Conservation (phyloP, 805 yeast species). For the Hanseniaspora thailandica region DNA sequence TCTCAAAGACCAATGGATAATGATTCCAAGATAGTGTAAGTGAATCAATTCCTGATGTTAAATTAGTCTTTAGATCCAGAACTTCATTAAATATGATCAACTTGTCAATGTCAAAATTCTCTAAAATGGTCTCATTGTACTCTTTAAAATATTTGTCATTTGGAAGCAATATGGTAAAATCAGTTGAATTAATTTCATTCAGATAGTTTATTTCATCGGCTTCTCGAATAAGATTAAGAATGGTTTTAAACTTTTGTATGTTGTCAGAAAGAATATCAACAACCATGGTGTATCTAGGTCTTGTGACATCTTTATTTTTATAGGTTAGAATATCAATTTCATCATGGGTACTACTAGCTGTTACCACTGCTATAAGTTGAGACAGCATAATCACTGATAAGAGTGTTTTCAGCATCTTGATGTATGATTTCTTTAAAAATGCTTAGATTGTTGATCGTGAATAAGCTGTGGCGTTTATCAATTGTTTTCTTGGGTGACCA, state of each 20-base stretch:
- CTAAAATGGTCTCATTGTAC: neutral
- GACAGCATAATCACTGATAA: neutral
- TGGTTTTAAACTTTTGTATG: constrained; percentile 46
- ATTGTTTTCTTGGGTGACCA: too few relatives aligned
- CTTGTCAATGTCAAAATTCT: constrained; percentile 21
- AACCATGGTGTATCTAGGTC: constrained; percentile 33
- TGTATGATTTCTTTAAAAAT: too few relatives aligned
- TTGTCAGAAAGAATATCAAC: constrained; percentile 59
- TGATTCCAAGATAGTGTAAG: neutral
- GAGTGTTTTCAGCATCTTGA: neutral
- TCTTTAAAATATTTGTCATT: constrained; percentile 15
- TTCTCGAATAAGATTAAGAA: constrained; percentile 52
- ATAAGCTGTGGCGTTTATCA: too few relatives aligned
- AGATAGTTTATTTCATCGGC: constrained; percentile 49
- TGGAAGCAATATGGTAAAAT: constrained; percentile 46
- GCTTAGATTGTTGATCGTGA: too few relatives aligned
- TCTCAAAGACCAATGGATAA: constrained; percentile 17
- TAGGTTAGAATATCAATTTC: neutral
- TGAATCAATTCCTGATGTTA: neutral
- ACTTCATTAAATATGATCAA: constrained; percentile 30
- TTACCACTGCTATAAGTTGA: neutral
- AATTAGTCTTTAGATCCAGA: constrained; percentile 18
- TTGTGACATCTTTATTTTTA: constrained; percentile 1
- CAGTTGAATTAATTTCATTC: constrained; percentile 36
- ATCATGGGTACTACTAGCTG: neutral